Percentiles rank a stretch among this genome's conserved stretches.
Evolutionary conservation across 345 rosid species (phyloP).

Genomic region (Brassica incana): DNA sequence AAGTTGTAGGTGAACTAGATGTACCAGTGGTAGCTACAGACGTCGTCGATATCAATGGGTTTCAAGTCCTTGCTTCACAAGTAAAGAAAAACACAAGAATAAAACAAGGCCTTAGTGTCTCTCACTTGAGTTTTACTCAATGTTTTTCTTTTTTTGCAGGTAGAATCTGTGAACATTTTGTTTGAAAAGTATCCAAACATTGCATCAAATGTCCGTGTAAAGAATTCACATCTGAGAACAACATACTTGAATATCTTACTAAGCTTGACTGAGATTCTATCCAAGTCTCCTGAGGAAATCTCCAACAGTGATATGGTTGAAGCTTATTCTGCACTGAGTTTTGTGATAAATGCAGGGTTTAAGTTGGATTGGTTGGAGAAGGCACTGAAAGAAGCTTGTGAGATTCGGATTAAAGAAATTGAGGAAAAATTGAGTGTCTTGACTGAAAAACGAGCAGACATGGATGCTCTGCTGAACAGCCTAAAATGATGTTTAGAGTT

Average conservation of each 20-base stretch:
- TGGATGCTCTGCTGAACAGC: background rate
- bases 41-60: background rate
- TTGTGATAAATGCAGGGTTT: background rate
- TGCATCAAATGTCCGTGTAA: background rate
- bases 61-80: background rate
- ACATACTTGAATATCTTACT: too few species aligned
- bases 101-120: background rate
- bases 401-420: slow-evolving; percentile 1
- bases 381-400: background rate
- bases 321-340: background rate
- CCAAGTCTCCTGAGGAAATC: background rate
- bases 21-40: background rate
- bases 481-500: background rate
- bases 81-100: background rate
- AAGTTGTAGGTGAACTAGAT: background rate
- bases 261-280: background rate
- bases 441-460: background rate
- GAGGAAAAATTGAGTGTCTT: background rate
- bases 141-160: background rate
- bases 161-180: background rate
- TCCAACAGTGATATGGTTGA: background rate
- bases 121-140: background rate
- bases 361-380: slow-evolving; percentile 18
- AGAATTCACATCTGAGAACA: background rate
- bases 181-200: background rate